A percentile compares a stretch with the other conserved stretches of the same genome.
Evolutionary conservation across 345 rosid species (phyloP).

Genomic region (Fremontodendron californicum): DNA sequence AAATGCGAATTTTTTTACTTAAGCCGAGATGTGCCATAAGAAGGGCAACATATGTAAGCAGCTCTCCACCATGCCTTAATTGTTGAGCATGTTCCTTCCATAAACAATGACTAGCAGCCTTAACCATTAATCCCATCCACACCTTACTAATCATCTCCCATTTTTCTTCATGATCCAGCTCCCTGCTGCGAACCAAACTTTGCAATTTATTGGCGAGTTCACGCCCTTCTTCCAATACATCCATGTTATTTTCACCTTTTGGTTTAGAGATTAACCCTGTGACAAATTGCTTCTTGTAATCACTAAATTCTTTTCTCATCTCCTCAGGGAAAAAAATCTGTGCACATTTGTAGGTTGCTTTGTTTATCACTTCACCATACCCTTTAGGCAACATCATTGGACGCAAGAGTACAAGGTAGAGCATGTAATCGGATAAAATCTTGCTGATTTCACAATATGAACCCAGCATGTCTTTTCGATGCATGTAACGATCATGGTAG

Average conservation of each 20-base stretch:
- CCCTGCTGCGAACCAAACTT: neutral
- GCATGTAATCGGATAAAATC: slow-evolving; percentile 37
- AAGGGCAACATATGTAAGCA: slow-evolving; percentile 20
- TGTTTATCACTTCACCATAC: slow-evolving; percentile 21
- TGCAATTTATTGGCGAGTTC: neutral
- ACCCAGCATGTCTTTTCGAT: neutral
- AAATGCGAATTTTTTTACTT: no score
- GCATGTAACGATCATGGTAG: neutral
- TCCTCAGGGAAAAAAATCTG: no score
- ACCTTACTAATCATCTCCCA: neutral
- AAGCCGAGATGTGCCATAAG: slow-evolving; percentile 8
- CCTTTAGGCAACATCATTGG: slow-evolving; percentile 34
- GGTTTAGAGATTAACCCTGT: no score
- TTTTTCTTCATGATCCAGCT: neutral
- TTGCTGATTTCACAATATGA: slow-evolving; percentile 5
- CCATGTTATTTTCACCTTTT: no score
- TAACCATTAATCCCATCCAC: slow-evolving; percentile 13
- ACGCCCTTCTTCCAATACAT: neutral
- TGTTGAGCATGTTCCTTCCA: slow-evolving; percentile 11
- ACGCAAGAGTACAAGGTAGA: slow-evolving; percentile 27
- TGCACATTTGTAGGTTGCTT: neutral
- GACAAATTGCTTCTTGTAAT: no score
- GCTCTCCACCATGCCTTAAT: slow-evolving; percentile 24
- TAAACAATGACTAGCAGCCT: slow-evolving; percentile 3
- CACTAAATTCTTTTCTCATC: no score